Conservation (phyloP, 768 basidiomycete genomes). For the Trametes maxima region DNA sequence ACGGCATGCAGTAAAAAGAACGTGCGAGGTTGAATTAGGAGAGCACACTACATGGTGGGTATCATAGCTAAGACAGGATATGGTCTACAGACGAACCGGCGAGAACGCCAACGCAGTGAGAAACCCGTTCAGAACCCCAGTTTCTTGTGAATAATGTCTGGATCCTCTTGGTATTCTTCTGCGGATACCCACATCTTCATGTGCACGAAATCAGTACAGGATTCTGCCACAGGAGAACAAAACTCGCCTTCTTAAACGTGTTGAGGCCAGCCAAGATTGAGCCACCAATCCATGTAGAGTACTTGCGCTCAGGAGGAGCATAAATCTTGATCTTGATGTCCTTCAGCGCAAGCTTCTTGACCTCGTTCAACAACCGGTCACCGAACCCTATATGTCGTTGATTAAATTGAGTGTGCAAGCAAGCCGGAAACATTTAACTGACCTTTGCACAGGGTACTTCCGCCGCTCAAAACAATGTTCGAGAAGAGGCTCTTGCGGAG, state of each 20-base stretch:
- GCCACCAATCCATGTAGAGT: constrained; percentile 96
- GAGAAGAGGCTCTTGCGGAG: constrained; percentile 93
- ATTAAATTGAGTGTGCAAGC: constrained; percentile 13
- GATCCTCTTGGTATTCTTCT: constrained; percentile 99
- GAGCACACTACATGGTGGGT: constrained; percentile 29
- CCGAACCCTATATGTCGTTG: constrained; percentile 72
- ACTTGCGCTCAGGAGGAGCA: constrained; percentile 99
- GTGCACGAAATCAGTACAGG: constrained; percentile 12
- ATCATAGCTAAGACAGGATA: constrained; percentile 29
- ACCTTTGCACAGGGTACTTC: constrained; percentile 96
- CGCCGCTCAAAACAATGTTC: constrained; percentile 95
- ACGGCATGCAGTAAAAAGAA: not conserved
- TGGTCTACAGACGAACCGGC: constrained; percentile 21
- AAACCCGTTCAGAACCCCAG: constrained; percentile 63
- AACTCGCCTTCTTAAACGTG: constrained; percentile 91
- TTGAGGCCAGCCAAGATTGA: constrained; percentile 94
- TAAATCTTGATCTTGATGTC: constrained; percentile 99
- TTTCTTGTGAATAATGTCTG: constrained; percentile 97
- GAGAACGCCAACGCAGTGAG: constrained; percentile 7
- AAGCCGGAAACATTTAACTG: constrained; percentile 32
- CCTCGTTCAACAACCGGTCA: constrained; percentile 93
- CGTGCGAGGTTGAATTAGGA: constrained; percentile 22
- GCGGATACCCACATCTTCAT: constrained; percentile 98
- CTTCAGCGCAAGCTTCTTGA: constrained; percentile 92
- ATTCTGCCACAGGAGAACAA: not conserved